phyloP scores from a whole-genome alignment of 1,284 basidiomycete genomes.

The Gymnopus androsaceus region DNA sequence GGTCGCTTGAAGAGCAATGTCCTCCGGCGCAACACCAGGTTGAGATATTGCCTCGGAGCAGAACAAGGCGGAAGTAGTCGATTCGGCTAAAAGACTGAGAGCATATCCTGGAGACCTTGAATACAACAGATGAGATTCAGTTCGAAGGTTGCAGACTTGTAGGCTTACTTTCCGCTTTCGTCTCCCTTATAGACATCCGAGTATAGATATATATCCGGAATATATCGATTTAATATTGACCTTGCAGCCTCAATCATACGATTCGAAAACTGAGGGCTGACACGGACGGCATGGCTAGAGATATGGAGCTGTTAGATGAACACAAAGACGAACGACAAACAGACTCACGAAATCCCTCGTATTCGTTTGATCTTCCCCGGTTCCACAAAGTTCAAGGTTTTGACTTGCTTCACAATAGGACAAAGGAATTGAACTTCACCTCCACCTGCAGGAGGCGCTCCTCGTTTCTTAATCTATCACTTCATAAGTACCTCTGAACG shows the following conservation, averaged over 20 bases:
- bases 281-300: constrained; percentile 87
- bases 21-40: constrained; percentile 86
- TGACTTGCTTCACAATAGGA: constrained; percentile 86
- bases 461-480: constrained; percentile 86
- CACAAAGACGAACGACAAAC: neutral
- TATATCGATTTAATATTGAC: constrained; percentile 91
- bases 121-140: constrained; percentile 2
- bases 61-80: constrained; percentile 89
- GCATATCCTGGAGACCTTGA: constrained; percentile 93
- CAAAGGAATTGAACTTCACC: constrained; percentile 95
- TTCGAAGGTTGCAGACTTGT: neutral
- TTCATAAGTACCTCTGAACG: neutral
- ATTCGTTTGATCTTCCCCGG: constrained; percentile 92
- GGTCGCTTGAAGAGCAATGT: constrained; percentile 83
- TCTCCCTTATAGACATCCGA: constrained; percentile 98
- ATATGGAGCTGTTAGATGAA: neutral
- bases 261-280: constrained; percentile 96
- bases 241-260: constrained; percentile 95
- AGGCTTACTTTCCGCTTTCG: constrained; percentile 88
- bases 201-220: constrained; percentile 97
- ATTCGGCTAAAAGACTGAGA: constrained; percentile 87
- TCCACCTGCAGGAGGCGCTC: constrained; percentile 89
- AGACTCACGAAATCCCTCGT: constrained; percentile 87
- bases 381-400: constrained; percentile 90
- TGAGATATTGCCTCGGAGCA: constrained; percentile 84